Percentiles rank a stretch among this genome's conserved stretches.
Evolutionary conservation across 75 land plant species (phyloP).

Genomic region (Picea glauca): DNA sequence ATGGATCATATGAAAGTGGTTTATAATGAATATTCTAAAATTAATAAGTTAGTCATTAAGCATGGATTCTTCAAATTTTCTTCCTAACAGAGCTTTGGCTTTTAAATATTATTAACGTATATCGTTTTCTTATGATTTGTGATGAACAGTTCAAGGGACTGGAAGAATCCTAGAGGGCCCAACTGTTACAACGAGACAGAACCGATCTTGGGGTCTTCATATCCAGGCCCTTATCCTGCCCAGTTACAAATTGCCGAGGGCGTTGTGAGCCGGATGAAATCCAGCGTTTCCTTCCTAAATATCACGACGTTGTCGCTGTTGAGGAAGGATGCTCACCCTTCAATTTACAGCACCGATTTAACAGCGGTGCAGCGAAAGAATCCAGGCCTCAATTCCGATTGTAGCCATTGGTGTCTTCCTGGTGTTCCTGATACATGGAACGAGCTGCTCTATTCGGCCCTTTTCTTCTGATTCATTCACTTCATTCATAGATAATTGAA

Average conservation of each 20-base stretch:
- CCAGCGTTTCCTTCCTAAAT: slow-evolving; percentile 20
- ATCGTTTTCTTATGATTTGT: not conserved
- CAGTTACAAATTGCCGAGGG: not conserved
- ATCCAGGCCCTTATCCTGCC: not conserved
- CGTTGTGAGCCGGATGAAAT: not conserved
- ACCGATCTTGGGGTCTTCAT: not conserved
- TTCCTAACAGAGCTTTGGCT: too few relatives aligned
- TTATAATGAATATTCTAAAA: too few relatives aligned
- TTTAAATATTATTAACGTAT: not conserved
- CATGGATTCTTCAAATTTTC: too few relatives aligned
- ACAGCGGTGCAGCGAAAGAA: not conserved
- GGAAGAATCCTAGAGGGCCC: not conserved
- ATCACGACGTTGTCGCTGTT: slow-evolving; percentile 26
- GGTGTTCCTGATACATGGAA: slow-evolving; percentile 52
- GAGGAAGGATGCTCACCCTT: slow-evolving; percentile 35
- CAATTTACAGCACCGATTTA: slow-evolving; percentile 19
- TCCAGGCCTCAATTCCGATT: slow-evolving; percentile 21
- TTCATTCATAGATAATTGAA: too few relatives aligned
- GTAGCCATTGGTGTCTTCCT: slow-evolving; percentile 44
- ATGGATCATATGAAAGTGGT: not conserved
- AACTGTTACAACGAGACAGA: not conserved
- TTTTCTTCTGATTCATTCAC: not conserved
- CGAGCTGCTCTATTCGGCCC: slow-evolving; percentile 27
- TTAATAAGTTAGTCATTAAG: too few relatives aligned
- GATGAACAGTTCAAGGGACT: not conserved